phyloP scores from a whole-genome alignment of 177 flowering plant genomes.

The Vitis hybrid region DNA sequence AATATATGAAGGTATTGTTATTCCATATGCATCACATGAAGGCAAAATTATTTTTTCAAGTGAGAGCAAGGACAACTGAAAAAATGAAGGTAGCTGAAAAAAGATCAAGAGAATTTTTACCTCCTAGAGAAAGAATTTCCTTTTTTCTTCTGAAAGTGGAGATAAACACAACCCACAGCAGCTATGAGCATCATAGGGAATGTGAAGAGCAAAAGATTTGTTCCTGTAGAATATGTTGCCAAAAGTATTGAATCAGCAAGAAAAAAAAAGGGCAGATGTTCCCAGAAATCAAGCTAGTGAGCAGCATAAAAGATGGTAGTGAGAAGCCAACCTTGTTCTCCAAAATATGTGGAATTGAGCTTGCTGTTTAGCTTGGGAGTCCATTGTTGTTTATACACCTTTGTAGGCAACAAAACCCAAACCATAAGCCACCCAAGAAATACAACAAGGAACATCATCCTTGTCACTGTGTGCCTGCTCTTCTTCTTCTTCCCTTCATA shows the following conservation, averaged over 20 bases:
- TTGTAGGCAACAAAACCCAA: conserved; percentile 58
- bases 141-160: conserved; percentile 26
- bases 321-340: conserved; percentile 40
- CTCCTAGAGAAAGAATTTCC: not conserved
- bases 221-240: conserved; percentile 27
- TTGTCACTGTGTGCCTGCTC: conserved; percentile 11
- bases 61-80: not conserved
- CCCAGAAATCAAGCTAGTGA: not conserved
- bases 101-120: not conserved
- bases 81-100: not conserved
- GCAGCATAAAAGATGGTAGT: not conserved
- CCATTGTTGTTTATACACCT: conserved; percentile 36
- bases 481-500: not conserved
- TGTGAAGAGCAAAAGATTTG: conserved; percentile 47
- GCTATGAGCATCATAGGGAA: conserved; percentile 51
- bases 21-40: not conserved
- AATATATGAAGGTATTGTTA: too few relatives aligned
- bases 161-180: conserved; percentile 31
- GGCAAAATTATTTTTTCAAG: not conserved
- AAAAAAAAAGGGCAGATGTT: not conserved
- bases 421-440: conserved; percentile 45
- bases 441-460: conserved; percentile 27
- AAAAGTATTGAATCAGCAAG: not conserved
- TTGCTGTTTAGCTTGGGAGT: conserved; percentile 27
- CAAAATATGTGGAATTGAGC: conserved; percentile 42